Evolutionary conservation across 2,329 filamentous ascomycete genomes (phyloP), one percentile per base, ranked within the genome.

Genomic region (Xylaria sp.): DNA sequence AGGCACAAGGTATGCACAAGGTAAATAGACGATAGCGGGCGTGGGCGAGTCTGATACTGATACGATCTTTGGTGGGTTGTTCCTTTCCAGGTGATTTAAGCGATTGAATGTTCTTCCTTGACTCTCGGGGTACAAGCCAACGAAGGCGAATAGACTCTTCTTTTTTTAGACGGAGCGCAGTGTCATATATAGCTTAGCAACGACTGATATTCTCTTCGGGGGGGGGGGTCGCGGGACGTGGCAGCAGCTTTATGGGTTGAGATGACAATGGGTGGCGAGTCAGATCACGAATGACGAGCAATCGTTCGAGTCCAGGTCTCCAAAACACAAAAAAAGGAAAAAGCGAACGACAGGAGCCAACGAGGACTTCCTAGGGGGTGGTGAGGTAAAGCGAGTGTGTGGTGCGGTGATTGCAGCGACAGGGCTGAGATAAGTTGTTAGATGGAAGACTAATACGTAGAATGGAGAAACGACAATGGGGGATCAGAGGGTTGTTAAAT

Each of bases 301-400:
- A 70, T 68, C 66, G 68, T 72, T 67, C 66, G 71, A 64, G 56
- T 63, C 60, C 58, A 66, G 67, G 64, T 70, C 63, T 68, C 67
- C 73, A 73, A 74, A 77, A 77, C 76, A 75, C 71, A 76, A 78
- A 76, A 76, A 72, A 77, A 72, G 72, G 70, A 71, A 74, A 76
- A 86, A 88, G 85, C 85, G 85, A 88, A 83, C 85, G 85, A 87
- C 84, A 86, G 84, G 85, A 87, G 84, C 79, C 85, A 76, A 80
- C 84, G 84, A 87, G 85, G 84, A 85, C 83, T 87, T 87, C 84
- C 84, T 84, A 81, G 72, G 69, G 70, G 71, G 64, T 65, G 66
- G 66, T 71, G 70, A 71, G 69, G 69, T 70, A 74, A 77, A 80
- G 78, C 78, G 78, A 81, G 74, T 72, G 79, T 81, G 73, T 69